A percentile compares a stretch with the other conserved stretches of the same genome.
Conservation (phyloP, 2,329 filamentous ascomycete species). For the Neonectria faginata region DNA sequence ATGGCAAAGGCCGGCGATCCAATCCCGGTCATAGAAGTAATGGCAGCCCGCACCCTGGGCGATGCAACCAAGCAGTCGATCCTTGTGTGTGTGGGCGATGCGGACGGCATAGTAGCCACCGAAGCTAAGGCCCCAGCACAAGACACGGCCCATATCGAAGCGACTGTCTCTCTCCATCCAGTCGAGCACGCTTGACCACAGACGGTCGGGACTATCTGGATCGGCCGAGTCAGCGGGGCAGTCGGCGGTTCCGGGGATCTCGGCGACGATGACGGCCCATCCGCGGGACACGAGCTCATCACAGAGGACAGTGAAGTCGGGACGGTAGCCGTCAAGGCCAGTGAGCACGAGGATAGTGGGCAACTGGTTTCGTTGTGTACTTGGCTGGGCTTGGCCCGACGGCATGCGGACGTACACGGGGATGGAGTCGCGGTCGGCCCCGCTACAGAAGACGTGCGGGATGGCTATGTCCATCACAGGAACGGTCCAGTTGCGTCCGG, state of each 20-base stretch:
- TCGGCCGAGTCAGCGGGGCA: conserved; percentile 73
- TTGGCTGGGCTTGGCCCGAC: too few relatives aligned
- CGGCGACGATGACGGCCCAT: background rate
- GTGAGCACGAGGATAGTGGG: too few relatives aligned
- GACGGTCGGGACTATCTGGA: conserved; percentile 67
- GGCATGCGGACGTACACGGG: too few relatives aligned
- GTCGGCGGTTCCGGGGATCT: conserved; percentile 60
- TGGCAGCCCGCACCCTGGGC: conserved; percentile 70
- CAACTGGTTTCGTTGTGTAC: too few relatives aligned
- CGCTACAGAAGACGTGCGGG: too few relatives aligned
- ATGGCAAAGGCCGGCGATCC: conserved; percentile 46
- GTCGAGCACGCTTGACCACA: conserved; percentile 71
- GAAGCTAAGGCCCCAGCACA: conserved; percentile 73
- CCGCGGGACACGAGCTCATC: too few relatives aligned
- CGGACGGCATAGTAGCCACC: conserved; percentile 77
- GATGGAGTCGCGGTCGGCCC: too few relatives aligned
- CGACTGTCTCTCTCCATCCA: conserved; percentile 64
- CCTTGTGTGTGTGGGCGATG: conserved; percentile 74
- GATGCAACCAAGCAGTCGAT: conserved; percentile 64
- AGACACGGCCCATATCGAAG: conserved; percentile 68
- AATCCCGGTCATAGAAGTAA: conserved; percentile 64
- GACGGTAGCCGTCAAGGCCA: too few relatives aligned
- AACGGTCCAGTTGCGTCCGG: too few relatives aligned
- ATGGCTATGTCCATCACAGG: too few relatives aligned
- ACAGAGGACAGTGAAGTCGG: too few relatives aligned